A percentile compares a stretch with the other conserved stretches of the same genome.
These are phyloP conservation scores for Geotrichum fermentans DNA, from an alignment of 1,139 yeast genomes.

Conservation along the genomic window DNA sequence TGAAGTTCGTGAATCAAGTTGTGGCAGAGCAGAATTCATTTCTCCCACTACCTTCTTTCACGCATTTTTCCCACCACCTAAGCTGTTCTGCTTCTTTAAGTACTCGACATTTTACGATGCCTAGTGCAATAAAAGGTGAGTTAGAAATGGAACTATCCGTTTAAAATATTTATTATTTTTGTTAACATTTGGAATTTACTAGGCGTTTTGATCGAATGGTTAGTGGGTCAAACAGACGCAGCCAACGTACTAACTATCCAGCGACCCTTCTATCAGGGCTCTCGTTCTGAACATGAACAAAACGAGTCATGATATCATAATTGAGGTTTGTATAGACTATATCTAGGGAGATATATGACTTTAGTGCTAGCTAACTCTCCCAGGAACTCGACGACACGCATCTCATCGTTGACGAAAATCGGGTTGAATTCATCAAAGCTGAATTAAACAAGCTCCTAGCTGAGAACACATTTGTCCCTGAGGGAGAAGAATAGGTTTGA, in stretches of 20 bases:
- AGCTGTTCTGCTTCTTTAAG: neutral
- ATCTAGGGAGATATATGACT: neutral
- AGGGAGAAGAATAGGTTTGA: slow-evolving; percentile 56
- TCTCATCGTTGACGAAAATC: slow-evolving; percentile 68
- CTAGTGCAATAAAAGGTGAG: slow-evolving; percentile 32
- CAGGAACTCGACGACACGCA: slow-evolving; percentile 89
- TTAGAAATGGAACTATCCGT: too few relatives aligned
- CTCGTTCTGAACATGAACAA: slow-evolving; percentile 76
- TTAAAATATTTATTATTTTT: too few relatives aligned
- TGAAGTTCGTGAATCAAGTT: too few relatives aligned
- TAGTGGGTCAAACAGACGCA: too few relatives aligned
- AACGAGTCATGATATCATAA: slow-evolving; percentile 64
- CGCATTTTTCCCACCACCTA: too few relatives aligned
- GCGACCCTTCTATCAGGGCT: slow-evolving; percentile 92
- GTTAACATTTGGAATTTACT: neutral
- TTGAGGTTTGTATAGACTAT: slow-evolving; percentile 44
- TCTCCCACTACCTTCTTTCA: too few relatives aligned
- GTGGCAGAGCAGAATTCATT: too few relatives aligned
- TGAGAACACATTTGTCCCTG: slow-evolving; percentile 78
- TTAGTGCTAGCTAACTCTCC: neutral
- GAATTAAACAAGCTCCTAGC: slow-evolving; percentile 73
- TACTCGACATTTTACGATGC: slow-evolving; percentile 23
- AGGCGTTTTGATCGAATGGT: slow-evolving; percentile 34
- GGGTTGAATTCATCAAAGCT: slow-evolving; percentile 66
- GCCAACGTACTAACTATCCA: slow-evolving; percentile 17